A percentile compares a stretch with the other conserved stretches of the same genome.
Evolutionary conservation across 805 yeast species (phyloP).

Genomic region (Starmerella sp.): DNA sequence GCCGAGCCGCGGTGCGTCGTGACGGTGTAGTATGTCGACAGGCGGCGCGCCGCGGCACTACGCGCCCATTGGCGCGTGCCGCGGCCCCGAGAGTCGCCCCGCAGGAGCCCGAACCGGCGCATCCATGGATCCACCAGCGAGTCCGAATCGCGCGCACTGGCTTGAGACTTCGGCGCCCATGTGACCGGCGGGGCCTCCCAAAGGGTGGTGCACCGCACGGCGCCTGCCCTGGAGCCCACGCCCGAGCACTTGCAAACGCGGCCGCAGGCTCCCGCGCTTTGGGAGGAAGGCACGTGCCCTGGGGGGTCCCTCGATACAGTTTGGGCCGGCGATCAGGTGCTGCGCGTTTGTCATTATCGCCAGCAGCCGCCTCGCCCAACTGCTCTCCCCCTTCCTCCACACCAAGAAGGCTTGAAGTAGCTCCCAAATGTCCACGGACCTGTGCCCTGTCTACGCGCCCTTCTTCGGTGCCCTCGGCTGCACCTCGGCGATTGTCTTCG

Average conservation of each 20-base stretch:
- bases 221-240: too few relatives aligned
- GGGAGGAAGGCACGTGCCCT: too few relatives aligned
- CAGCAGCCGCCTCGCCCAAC: slow-evolving; percentile 1
- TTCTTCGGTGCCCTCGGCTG: slow-evolving; percentile 99
- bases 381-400: background rate
- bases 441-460: slow-evolving; percentile 40
- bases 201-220: too few relatives aligned
- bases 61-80: background rate
- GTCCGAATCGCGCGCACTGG: background rate
- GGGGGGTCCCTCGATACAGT: too few relatives aligned
- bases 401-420: background rate
- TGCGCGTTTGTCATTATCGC: slow-evolving; percentile 8
- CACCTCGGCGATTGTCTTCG: slow-evolving; percentile 97
- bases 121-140: slow-evolving; percentile 1
- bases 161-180: background rate
- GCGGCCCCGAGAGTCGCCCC: background rate
- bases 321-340: background rate
- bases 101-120: slow-evolving; percentile 1
- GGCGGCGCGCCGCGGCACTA: background rate
- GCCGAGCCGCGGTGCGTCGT: slow-evolving; percentile 25
- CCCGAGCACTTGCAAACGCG: too few relatives aligned
- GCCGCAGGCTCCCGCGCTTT: too few relatives aligned
- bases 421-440: slow-evolving; percentile 20
- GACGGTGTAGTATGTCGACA: slow-evolving; percentile 17
- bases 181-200: background rate